Evolutionary conservation across 2,329 filamentous ascomycete species (phyloP).

Genomic region (Penicillium sp.): DNA sequence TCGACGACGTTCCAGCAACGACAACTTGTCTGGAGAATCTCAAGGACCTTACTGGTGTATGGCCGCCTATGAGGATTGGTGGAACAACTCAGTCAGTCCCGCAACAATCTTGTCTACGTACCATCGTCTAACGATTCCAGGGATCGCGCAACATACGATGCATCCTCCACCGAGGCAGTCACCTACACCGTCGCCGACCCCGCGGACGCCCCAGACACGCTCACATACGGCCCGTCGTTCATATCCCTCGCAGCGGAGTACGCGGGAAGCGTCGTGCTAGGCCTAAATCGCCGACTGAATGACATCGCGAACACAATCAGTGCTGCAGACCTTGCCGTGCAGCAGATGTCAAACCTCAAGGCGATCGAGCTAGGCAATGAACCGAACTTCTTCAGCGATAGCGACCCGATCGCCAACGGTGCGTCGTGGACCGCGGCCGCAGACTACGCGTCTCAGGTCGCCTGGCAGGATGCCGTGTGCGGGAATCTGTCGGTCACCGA

Average conservation of each 20-base stretch:
- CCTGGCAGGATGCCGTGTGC: conserved; percentile 41
- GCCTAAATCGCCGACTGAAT: conserved; percentile 59
- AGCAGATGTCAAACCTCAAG: conserved; percentile 54
- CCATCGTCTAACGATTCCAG: conserved; percentile 25
- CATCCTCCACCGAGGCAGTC: conserved; percentile 52
- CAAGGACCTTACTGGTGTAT: conserved; percentile 54
- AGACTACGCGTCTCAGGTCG: conserved; percentile 38
- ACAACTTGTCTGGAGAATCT: conserved; percentile 59
- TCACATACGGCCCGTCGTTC: conserved; percentile 61
- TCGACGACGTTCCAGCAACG: conserved; percentile 58
- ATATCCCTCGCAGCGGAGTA: conserved; percentile 57
- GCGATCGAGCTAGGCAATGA: conserved; percentile 64
- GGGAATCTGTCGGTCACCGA: conserved; percentile 32
- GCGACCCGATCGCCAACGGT: conserved; percentile 33
- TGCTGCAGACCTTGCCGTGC: conserved; percentile 54
- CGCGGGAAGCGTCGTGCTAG: conserved; percentile 56
- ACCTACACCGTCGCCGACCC: conserved; percentile 56
- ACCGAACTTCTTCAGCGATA: conserved; percentile 50
- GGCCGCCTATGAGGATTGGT: conserved; percentile 62
- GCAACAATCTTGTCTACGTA: too few species aligned
- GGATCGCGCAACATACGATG: conserved; percentile 59
- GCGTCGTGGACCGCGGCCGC: conserved; percentile 36
- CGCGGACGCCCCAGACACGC: conserved; percentile 53
- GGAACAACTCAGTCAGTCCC: conserved; percentile 58
- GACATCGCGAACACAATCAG: conserved; percentile 60